Conservation (phyloP, 805 yeast species). For the Candida succiphila region DNA sequence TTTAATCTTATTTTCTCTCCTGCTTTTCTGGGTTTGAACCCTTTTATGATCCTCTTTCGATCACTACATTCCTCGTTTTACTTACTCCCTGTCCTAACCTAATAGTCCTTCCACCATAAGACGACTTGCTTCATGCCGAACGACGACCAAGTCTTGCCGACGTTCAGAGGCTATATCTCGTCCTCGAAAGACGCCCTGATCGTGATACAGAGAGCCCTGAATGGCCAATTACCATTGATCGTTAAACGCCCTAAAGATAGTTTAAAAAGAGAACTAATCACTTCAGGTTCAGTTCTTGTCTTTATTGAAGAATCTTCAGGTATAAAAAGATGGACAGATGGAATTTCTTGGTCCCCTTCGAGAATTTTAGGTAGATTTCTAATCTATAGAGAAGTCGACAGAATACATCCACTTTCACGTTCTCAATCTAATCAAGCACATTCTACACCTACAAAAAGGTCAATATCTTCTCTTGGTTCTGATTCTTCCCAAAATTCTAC, state of each 20-base stretch:
- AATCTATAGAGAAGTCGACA: constrained; percentile 65
- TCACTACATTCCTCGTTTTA: too few species aligned
- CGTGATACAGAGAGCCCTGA: constrained; percentile 69
- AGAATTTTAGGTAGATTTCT: constrained; percentile 79
- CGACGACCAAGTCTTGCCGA: constrained; percentile 36
- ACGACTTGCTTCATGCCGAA: too few species aligned
- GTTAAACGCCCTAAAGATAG: constrained; percentile 75
- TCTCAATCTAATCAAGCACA: neutral
- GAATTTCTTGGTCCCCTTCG: constrained; percentile 90
- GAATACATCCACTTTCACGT: constrained; percentile 25
- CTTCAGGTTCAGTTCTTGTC: constrained; percentile 74
- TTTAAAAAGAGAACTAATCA: constrained; percentile 57
- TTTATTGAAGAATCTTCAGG: constrained; percentile 77
- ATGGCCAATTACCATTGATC: constrained; percentile 48
- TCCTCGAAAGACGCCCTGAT: constrained; percentile 77
- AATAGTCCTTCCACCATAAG: too few species aligned
- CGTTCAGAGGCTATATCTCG: constrained; percentile 68
- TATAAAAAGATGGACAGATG: constrained; percentile 94
- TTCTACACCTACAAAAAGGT: too few species aligned
- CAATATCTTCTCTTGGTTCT: neutral
- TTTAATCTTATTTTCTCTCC: too few species aligned
- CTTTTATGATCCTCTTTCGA: too few species aligned
- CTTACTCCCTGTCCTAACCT: too few species aligned
- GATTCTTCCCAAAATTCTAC: neutral
- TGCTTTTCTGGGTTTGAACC: too few species aligned